A percentile compares a stretch with the other conserved stretches of the same genome.
Conservation (phyloP, 257 asterid species). For the Solanum lignicaule region DNA sequence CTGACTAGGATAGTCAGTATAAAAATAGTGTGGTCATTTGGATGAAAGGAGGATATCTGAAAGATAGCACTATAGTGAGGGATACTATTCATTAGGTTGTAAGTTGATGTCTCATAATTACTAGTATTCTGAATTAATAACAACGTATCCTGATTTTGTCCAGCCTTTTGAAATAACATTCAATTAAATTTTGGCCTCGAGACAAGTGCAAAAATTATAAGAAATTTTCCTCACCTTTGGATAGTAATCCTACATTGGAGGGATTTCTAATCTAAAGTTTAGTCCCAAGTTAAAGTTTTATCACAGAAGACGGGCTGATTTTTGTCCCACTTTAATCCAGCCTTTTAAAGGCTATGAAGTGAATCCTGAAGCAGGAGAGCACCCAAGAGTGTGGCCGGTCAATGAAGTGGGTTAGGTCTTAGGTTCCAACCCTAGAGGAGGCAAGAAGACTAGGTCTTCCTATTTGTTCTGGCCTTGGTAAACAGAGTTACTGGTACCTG, state of each 20-base stretch:
- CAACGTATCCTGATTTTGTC: not conserved
- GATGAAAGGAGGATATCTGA: not conserved
- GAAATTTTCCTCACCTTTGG: not conserved
- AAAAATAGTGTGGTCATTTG: not conserved
- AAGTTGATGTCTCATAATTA: not conserved
- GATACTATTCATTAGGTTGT: not conserved
- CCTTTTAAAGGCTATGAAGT: not conserved
- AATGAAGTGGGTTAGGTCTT: not conserved
- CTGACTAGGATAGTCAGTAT: not conserved
- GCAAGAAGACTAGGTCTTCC: not conserved
- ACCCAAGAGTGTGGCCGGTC: not conserved
- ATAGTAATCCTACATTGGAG: not conserved
- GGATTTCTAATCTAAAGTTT: not conserved
- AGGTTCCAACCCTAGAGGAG: not conserved
- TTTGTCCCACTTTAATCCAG: not conserved
- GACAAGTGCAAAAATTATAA: not conserved
- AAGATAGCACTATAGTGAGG: not conserved
- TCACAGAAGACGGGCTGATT: not conserved
- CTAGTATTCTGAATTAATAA: not conserved
- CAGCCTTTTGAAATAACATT: not conserved
- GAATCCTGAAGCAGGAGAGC: not conserved
- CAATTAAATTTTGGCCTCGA: not conserved
- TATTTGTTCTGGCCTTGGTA: not conserved
- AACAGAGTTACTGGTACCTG: not conserved
- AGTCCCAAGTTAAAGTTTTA: not conserved